Base-by-base conservation (phyloP, 768 basidiomycete species). In the Pisolithus tinctorius region DNA sequence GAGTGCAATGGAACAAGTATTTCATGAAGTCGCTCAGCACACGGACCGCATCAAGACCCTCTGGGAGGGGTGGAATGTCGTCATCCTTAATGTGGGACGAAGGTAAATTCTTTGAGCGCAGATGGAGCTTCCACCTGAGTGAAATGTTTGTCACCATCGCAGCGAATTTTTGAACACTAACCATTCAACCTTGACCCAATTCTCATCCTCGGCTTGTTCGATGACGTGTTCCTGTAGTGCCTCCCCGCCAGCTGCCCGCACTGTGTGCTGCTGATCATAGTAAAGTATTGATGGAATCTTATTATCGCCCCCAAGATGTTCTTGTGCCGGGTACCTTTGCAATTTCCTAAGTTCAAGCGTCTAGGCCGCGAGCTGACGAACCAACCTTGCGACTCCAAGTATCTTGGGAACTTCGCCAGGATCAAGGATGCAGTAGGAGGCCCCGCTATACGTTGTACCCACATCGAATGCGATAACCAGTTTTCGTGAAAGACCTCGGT, bases 221-320 rank as follows among this genome's bases (percentile, higher is more conserved):
- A 70, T 58, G 25, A 70, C 58, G 10, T 65, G 63, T 29, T 69
- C 66, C 14, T 68, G 61, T 11, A 57, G 20, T 0, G 76, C 69
- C 51, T 77, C 76, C 1, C 74, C 75, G 0, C 78, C 78, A 4
- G 71, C 61, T 0, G 77, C 78, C 36, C 59, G 67, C 3, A 72
- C 62, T 0, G 37, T 34, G 2, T 75, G 77, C n/a, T 64, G 52
- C 8, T 55, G 48, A 50, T 77, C 76, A 52, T 80, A 80, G 51
- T 74, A 74, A 13, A 80, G 50, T 30, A 77, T 63, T 0, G 76
- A 74, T 0, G 75, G 78, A 39, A 80, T 75, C 52, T 78, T 80
- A 23, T 68, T 71, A 48, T 77, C 72, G 4, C 74, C 72, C 3
- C 72, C 72, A n/a, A 70, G 63, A 4, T 69, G 63, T n/a, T 75